These are phyloP conservation scores for Mycena chlorophos DNA, from an alignment of 768 basidiomycete genomes.

Conservation along the genomic window DNA sequence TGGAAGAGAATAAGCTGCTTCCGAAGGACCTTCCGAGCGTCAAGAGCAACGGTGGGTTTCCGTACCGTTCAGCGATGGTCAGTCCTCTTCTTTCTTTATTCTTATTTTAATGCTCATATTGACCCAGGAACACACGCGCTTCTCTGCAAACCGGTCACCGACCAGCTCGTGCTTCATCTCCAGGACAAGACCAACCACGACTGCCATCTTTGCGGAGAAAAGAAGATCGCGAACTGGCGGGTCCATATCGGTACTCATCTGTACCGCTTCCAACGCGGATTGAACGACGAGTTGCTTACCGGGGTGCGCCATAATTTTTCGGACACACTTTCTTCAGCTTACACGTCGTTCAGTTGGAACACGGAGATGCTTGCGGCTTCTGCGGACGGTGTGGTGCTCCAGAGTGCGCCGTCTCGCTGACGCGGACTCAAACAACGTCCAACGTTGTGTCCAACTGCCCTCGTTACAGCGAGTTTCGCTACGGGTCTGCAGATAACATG, in stretches of 20 bases:
- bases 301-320: neutral
- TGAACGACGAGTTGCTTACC: neutral
- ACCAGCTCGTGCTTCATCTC: slow-evolving; percentile 1
- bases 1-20: neutral
- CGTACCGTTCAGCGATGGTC: slow-evolving; percentile 12
- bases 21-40: neutral
- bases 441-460: slow-evolving; percentile 1
- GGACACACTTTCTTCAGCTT: neutral
- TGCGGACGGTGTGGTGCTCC: neutral
- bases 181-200: slow-evolving; percentile 2
- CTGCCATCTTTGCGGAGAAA: slow-evolving; percentile 6
- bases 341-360: neutral
- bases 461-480: neutral
- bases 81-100: neutral
- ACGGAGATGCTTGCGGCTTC: slow-evolving; percentile 2
- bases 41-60: neutral
- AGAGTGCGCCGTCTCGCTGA: slow-evolving; percentile 1
- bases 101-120: neutral
- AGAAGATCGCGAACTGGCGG: slow-evolving; percentile 1
- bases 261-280: slow-evolving; percentile 1
- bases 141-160: slow-evolving; percentile 1
- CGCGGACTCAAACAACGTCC: neutral
- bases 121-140: slow-evolving; percentile 7
- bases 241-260: slow-evolving; percentile 6
- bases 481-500: slow-evolving; percentile 3